Base-by-base conservation (phyloP, 129 eudicot genomes). In the Flaveria trinervia region DNA sequence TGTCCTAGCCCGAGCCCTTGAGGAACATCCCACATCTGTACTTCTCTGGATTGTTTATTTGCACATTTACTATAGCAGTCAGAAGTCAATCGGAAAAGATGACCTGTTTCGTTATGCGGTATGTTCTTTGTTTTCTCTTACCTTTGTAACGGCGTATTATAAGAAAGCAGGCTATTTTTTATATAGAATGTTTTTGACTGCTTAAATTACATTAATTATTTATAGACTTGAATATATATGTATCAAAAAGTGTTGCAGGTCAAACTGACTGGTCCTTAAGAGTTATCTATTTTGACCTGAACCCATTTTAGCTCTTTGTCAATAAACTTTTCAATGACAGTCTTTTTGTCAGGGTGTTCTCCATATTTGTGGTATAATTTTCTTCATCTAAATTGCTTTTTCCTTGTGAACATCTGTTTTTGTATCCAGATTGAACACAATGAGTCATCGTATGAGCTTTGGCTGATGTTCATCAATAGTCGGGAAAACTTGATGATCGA, bases 401-500 rank as follows among this genome's bases (percentile, higher is more conserved):
- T 45, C 57, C 23, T 17, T 65, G 12, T 68, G 57, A 51, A 65
- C 33, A 8, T 50, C 44, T 48, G 16, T 78, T 75, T 61, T 76
- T 50, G 72, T 67, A 46, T 81, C 15, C 86, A 88, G 96, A 85
- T 90, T 71, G 83, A 84, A 46, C 79, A 84, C 81, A 86, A 70
- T 51, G 68, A 73, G 52, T 62, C 77, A 54, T 86, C 96, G 12
- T 90, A 90, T 71, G 96, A 90, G 79, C 88, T 86, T 18, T 84
- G 96, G 96, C 93, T 90, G 57, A 65, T 90, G 85, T 88, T 88
- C 84, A 86, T 90, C 50, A 88, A 84, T 23, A 88, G 96, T 77
- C 89, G 93, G 20, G 79, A 67, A 39, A 73, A 54, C 85, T 88
- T 9, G 78, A 78, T 25, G 88, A 90, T 71, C 81, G 88, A 22